Evolutionary conservation across 1,284 basidiomycete genomes (phyloP).

Genomic region (Thecaphora thlaspeos): DNA sequence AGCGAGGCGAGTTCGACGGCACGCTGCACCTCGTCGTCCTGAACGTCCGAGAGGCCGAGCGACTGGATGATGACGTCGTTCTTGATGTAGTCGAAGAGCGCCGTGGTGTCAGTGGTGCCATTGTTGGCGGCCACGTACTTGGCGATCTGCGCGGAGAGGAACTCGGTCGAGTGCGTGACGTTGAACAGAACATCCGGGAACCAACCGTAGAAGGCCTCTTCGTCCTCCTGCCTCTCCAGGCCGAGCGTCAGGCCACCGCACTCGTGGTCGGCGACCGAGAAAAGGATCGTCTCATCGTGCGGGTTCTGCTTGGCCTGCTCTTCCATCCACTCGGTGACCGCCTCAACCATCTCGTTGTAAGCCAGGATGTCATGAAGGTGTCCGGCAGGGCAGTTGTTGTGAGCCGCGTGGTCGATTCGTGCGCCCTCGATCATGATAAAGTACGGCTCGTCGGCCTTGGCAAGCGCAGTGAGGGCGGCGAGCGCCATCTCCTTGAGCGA

Average conservation of each 20-base stretch:
- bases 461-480: conserved; percentile 51
- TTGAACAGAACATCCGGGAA: conserved; percentile 48
- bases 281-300: conserved; percentile 40
- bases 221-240: conserved; percentile 33
- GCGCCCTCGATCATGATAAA: conserved; percentile 56
- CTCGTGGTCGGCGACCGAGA: conserved; percentile 54
- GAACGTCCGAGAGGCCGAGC: conserved; percentile 36
- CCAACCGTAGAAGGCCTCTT: conserved; percentile 35
- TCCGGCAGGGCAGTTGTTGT: conserved; percentile 55
- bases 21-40: conserved; percentile 34
- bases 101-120: conserved; percentile 31
- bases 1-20: conserved; percentile 30
- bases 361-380: conserved; percentile 55
- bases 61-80: conserved; percentile 24
- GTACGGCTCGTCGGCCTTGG: conserved; percentile 47
- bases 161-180: conserved; percentile 51
- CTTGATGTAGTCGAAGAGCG: conserved; percentile 37
- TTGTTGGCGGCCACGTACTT: conserved; percentile 39
- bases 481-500: conserved; percentile 55
- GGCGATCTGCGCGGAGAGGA: conserved; percentile 28
- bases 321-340: conserved; percentile 42
- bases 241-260: conserved; percentile 52
- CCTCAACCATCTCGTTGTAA: conserved; percentile 43
- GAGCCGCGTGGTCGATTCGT: conserved; percentile 54
- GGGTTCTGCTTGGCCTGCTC: conserved; percentile 17